Evolutionary conservation across 2,329 filamentous ascomycete species (phyloP).

Genomic region (Fusarium sp.): DNA sequence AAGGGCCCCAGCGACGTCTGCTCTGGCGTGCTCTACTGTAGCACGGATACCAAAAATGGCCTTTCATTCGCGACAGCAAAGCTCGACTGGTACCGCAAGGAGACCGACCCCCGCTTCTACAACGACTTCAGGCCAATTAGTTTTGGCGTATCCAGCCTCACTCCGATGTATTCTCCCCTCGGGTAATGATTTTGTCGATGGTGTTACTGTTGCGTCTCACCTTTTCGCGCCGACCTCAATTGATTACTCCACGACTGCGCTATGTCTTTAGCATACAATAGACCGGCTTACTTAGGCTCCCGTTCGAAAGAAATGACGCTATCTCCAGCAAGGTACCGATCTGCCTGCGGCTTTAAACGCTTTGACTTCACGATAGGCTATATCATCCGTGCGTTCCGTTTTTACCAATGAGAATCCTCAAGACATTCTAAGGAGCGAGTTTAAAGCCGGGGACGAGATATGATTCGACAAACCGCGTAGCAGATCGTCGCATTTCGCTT

Average conservation of each 20-base stretch:
- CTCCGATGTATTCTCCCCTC: neutral
- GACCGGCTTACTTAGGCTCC: neutral
- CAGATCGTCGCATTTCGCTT: neutral
- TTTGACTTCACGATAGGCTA: neutral
- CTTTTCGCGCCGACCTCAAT: accelerated
- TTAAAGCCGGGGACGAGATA: neutral
- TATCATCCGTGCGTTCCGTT: neutral
- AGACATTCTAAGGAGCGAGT: neutral
- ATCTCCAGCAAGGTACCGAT: neutral
- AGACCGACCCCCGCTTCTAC: no score
- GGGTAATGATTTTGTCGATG: accelerated
- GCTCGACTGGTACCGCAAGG: no score
- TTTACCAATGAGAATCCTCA: neutral
- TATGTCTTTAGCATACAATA: accelerated
- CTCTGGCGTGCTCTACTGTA: no score
- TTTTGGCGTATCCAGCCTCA: no score
- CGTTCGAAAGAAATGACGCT: neutral
- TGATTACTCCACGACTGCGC: neutral
- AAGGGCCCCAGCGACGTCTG: neutral
- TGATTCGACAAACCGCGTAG: neutral
- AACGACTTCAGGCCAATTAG: no score
- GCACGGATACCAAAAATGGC: no score
- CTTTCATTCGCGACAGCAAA: no score
- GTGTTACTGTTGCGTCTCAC: accelerated
- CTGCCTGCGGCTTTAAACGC: neutral